A percentile compares a stretch with the other conserved stretches of the same genome.
These are phyloP conservation scores for Pseudoneurospora amorphoporcata DNA, from an alignment of 495 filamentous ascomycete species.

Conservation along the genomic window DNA sequence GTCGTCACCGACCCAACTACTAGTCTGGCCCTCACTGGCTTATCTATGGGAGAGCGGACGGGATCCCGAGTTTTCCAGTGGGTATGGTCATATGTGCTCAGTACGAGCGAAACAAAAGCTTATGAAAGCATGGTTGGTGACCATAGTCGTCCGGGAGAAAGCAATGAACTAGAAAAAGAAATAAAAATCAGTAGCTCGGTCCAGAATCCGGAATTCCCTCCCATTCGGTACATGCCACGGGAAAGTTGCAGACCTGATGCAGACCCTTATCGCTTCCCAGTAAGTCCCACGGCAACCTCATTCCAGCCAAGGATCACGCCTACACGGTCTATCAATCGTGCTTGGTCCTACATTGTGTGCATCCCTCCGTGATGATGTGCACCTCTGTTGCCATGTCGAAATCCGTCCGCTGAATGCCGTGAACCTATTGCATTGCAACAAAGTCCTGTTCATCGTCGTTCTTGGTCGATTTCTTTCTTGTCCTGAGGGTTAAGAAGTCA, in stretches of 20 bases:
- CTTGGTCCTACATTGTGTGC: not conserved
- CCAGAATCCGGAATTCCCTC: not conserved
- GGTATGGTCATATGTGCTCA: too few relatives aligned
- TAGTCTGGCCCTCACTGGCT: too few relatives aligned
- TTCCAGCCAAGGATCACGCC: not conserved
- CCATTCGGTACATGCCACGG: not conserved
- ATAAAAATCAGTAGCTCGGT: not conserved
- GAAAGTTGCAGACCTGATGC: not conserved
- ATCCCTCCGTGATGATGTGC: slow-evolving; percentile 3
- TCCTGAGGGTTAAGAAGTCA: not conserved
- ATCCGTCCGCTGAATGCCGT: not conserved
- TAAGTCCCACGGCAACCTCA: not conserved
- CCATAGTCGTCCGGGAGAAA: too few relatives aligned
- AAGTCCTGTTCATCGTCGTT: too few relatives aligned
- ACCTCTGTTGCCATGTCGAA: slow-evolving; percentile 1
- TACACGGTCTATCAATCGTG: not conserved
- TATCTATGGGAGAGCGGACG: too few relatives aligned
- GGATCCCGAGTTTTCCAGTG: too few relatives aligned
- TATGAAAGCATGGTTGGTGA: too few relatives aligned
- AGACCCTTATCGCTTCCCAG: not conserved
- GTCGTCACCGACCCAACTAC: too few relatives aligned
- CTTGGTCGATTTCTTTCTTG: not conserved
- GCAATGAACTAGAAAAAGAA: too few relatives aligned
- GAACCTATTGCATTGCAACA: too few relatives aligned
- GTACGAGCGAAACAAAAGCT: too few relatives aligned